Evolutionary conservation across 257 asterid species (phyloP).

Genomic region (Orobanche coerulescens): DNA sequence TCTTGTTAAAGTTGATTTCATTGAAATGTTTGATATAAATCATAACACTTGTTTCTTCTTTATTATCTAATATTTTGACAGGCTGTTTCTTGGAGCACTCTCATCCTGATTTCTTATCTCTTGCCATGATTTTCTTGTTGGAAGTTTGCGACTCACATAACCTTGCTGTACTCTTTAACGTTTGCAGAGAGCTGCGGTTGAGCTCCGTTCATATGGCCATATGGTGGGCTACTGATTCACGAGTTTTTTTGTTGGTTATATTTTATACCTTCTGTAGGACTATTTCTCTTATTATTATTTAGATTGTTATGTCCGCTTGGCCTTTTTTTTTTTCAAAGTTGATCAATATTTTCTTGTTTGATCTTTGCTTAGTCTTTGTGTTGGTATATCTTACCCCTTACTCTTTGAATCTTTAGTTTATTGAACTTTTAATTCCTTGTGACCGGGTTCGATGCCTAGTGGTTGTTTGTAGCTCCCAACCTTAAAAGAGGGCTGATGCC

Average conservation of each 20-base stretch:
- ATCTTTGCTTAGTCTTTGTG: not conserved
- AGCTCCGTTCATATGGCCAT: not conserved
- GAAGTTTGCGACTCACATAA: slow-evolving; percentile 9
- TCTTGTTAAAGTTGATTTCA: not conserved
- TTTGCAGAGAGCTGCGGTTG: not conserved
- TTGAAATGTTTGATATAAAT: not conserved
- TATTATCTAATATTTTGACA: not conserved
- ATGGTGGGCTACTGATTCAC: not conserved
- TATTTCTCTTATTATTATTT: not conserved
- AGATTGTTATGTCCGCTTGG: not conserved
- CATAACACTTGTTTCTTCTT: slow-evolving; percentile 5
- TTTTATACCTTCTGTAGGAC: not conserved
- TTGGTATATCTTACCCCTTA: not conserved
- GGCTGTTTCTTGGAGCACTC: slow-evolving; percentile 1
- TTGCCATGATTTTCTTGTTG: slow-evolving; percentile 9
- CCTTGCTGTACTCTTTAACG: slow-evolving; percentile 4
- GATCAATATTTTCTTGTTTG: not conserved
- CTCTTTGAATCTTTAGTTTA: not conserved
- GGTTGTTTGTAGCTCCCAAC: slow-evolving; percentile 4
- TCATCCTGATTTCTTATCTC: slow-evolving; percentile 6
- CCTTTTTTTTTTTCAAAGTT: not conserved
- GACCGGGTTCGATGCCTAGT: not conserved
- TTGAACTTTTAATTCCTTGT: not conserved
- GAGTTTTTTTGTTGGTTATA: not conserved
- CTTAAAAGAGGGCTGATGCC: not conserved